Percentiles rank a stretch among this genome's conserved stretches.
phyloP scores from a whole-genome alignment of 208 protist genomes.

The Porcisia hertigi region DNA sequence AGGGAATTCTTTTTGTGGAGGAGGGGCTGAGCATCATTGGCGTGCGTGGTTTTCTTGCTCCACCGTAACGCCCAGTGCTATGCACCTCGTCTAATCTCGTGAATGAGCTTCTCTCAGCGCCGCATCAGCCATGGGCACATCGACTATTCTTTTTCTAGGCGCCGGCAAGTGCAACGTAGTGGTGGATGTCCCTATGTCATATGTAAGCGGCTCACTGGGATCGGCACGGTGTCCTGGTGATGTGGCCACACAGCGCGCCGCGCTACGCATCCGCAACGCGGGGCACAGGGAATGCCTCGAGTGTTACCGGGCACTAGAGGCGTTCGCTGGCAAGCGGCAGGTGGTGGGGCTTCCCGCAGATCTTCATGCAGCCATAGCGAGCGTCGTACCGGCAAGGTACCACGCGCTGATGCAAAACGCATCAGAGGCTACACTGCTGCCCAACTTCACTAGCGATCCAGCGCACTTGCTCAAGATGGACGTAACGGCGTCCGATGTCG shows the following conservation, averaged over 20 bases:
- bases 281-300: slow-evolving; percentile 28
- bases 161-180: slow-evolving; percentile 36
- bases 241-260: slow-evolving; percentile 13
- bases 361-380: slow-evolving; percentile 21
- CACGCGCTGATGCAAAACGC: slow-evolving; percentile 18
- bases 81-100: not conserved
- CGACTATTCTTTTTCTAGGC: slow-evolving; percentile 26
- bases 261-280: slow-evolving; percentile 25
- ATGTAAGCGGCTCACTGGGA: not conserved
- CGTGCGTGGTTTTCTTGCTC: too few species aligned
- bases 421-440: slow-evolving; percentile 37
- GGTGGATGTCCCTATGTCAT: slow-evolving; percentile 21
- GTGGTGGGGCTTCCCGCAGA: slow-evolving; percentile 14
- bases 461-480: slow-evolving; percentile 21
- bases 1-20: too few species aligned
- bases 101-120: not conserved
- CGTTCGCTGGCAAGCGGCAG: slow-evolving; percentile 35
- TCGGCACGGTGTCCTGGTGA: not conserved
- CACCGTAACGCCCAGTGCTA: not conserved
- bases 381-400: slow-evolving; percentile 20
- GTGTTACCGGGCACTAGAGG: slow-evolving; percentile 31
- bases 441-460: slow-evolving; percentile 40
- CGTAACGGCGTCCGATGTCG: slow-evolving; percentile 5
- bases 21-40: too few species aligned
- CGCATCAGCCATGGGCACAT: not conserved